These are phyloP conservation scores for Suillus hirtellus DNA, from an alignment of 768 basidiomycete genomes.

Conservation along the genomic window DNA sequence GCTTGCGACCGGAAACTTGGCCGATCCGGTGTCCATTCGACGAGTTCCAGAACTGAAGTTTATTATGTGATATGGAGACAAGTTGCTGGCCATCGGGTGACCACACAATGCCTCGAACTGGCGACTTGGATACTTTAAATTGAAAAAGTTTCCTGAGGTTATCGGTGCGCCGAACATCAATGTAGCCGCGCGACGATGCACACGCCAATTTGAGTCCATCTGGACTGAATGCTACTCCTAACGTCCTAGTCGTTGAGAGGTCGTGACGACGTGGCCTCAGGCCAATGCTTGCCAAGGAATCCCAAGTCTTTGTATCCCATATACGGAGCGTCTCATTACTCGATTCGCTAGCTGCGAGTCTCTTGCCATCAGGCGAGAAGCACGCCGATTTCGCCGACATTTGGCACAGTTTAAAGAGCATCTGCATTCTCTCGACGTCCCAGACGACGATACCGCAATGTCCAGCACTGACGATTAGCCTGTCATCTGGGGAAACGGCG, in stretches of 20 bases:
- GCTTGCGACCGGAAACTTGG: not conserved
- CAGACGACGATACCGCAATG: conserved; percentile 14
- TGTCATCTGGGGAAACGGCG: conserved; percentile 18
- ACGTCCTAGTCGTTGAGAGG: too few relatives aligned
- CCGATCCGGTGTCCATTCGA: not conserved
- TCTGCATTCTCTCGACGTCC: conserved; percentile 17
- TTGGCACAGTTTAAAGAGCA: too few relatives aligned
- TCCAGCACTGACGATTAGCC: conserved; percentile 14
- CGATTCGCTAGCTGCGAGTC: not conserved
- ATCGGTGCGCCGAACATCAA: too few relatives aligned
- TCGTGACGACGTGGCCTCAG: too few relatives aligned
- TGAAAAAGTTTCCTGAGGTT: too few relatives aligned
- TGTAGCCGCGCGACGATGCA: too few relatives aligned
- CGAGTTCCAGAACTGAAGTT: conserved; percentile 6
- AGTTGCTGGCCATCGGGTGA: not conserved
- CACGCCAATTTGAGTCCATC: conserved; percentile 39
- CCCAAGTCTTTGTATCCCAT: conserved; percentile 11
- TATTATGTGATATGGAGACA: not conserved
- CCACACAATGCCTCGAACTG: not conserved
- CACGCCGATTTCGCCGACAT: not conserved
- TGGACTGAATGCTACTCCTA: conserved; percentile 39
- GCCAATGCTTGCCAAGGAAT: too few relatives aligned
- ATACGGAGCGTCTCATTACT: not conserved
- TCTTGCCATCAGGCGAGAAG: conserved; percentile 18
- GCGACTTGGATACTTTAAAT: too few relatives aligned